Evolutionary conservation across 1,284 basidiomycete genomes (phyloP), one percentile per base, ranked within the genome.

Genomic region (Tausonia pullulans): DNA sequence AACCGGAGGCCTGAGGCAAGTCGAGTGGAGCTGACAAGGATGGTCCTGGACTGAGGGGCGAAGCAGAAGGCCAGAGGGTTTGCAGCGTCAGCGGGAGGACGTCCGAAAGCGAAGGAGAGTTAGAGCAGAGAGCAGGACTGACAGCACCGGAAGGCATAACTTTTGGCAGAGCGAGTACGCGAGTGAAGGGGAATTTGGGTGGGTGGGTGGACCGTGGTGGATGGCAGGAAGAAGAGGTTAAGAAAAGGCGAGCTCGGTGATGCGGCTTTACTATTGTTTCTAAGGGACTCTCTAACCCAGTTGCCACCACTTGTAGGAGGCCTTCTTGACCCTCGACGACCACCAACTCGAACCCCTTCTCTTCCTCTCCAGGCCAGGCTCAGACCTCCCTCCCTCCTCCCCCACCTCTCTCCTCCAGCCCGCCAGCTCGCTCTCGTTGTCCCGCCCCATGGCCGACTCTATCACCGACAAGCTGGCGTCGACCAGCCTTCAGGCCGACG

Each of bases 401-500:
- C 46, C 14, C 53, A 10, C 13, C 39, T 43, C 43, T 16, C 54
- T 51, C 62, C 58, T 5, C 46, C 39, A 7, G 27, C 27, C 27
- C 27, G 27, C 27, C 27, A 27, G 27, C 27, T 27, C 27, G 27
- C 27, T 27, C 27, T n/a, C 60, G 10, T 43, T 39, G 13, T 39
- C 13, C 11, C 5, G 27, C 46, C 48, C 45, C 53, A 64, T 63
- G 59, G 63, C 67, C 51, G 65, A 69, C 58, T 57, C 48, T 13
- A 27, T 70, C 27, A 56, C 69, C 45, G 66, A 68, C 13, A 53
- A 62, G 13, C 59, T 70, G 59, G 62, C 65, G 54, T 51, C 56
- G 57, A 60, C 63, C 13, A 50, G 51, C n/a, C 51, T 64, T 55
- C 27, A 27, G 27, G 27, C 27, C 27, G 81, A 89, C 40, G 77